These are phyloP conservation scores for Candida anutae DNA, from an alignment of 1,139 yeast genomes.

Conservation along the genomic window DNA sequence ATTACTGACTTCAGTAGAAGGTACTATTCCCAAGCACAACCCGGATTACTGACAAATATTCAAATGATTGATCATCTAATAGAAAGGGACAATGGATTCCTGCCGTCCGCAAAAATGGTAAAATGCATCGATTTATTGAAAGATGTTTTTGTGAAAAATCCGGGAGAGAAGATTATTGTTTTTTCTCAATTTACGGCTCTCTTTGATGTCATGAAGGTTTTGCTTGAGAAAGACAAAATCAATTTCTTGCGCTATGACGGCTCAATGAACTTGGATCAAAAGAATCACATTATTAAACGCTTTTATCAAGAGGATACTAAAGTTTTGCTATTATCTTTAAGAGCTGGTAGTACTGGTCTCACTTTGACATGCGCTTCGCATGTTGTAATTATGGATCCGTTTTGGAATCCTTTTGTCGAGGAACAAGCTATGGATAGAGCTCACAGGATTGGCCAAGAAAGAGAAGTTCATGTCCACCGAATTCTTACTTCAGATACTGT, in stretches of 20 bases:
- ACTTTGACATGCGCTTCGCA: conserved; percentile 91
- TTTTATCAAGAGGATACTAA: conserved; percentile 52
- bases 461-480: conserved; percentile 67
- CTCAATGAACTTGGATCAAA: conserved; percentile 58
- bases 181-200: conserved; percentile 82
- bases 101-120: conserved; percentile 48
- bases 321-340: conserved; percentile 66
- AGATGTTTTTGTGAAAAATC: conserved; percentile 30
- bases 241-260: conserved; percentile 71
- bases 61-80: conserved; percentile 21
- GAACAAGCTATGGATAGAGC: conserved; percentile 96
- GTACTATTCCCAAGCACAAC: conserved; percentile 3
- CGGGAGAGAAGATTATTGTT: conserved; percentile 60
- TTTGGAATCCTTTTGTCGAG: conserved; percentile 95
- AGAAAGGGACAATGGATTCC: conserved; percentile 24
- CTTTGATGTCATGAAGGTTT: conserved; percentile 60
- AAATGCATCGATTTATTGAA: conserved; percentile 40
- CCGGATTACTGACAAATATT: conserved; percentile 7
- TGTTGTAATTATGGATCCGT: conserved; percentile 84
- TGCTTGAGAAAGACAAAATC: conserved; percentile 41
- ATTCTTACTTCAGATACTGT: conserved; percentile 61
- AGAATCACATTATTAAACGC: conserved; percentile 52
- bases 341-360: conserved; percentile 90
- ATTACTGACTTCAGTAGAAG: conserved; percentile 7
- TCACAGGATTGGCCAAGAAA: conserved; percentile 83